Evolutionary conservation across 805 yeast genomes (phyloP), one percentile per base, ranked within the genome.

Genomic region (Barnettozyma salicaria): DNA sequence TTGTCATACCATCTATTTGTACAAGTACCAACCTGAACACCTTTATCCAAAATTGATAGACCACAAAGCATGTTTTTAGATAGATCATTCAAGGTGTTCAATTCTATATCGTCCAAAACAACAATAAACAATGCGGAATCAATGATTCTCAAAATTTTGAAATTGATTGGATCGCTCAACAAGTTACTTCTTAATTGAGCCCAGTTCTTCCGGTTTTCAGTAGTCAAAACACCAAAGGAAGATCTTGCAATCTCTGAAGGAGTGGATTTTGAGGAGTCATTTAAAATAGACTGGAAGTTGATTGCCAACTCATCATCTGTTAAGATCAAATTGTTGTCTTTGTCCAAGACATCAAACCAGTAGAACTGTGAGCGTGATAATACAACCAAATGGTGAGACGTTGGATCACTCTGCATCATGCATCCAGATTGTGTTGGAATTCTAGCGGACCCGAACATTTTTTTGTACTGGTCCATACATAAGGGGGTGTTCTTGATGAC

Each of bases 1-100:
- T 88, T 88, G 61, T 88, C 97, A 57, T 87, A 88, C 96, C 96
- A 88, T 57, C 97, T 68, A 60, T 88, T 88, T 23, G 95, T 82
- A 62, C 96, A 87, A 5, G 96, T 86, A 41, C 97, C 97, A 23
- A 82, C 80, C 63, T 88, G 97, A 34, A 87, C 78, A 49, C 96
- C 96, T 48, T 83, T 75, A 44, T 84, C 85, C 27, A 88, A 65
- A 25, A 71, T 73, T 10, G 87, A 78, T 41, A 82, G 74, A 6
- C 97, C 97, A 59, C 96, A 88, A 29, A 88, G 71, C 80, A 86
- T 81, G 55, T 88, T 87, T 55, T 81, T 80, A 12, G 92, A 76
- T 51, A 88, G 62, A 41, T 81, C 83, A 14, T 74, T 67, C 45
- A 76, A 65, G n/a, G 62, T 48, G 6, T 74, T 72, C 33, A 85